Evolutionary conservation across 169 alveolate species (phyloP), one percentile per base, ranked within the genome.

Genomic region (Eimeria falciformis): DNA sequence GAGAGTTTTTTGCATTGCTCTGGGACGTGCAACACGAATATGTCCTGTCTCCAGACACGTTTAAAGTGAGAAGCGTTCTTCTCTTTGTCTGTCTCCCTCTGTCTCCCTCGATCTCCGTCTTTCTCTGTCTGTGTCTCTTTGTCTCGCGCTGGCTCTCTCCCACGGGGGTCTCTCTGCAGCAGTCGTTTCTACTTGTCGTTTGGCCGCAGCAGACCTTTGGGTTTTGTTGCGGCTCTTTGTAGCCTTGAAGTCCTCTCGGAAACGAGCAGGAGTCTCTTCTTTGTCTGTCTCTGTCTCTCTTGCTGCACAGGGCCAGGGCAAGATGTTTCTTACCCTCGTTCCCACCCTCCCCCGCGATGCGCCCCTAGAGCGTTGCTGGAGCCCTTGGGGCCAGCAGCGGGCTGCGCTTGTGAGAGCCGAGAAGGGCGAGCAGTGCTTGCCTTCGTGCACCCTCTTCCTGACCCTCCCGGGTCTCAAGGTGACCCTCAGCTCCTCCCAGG

Each of bases 21-120:
- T 82, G 91, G 91, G 78, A 82, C n/a, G 33, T 82, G 2, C 62
- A 14, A 2, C 91, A 82, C 91, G 91, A 82, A 47, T 82, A 82
- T 43, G 58, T 82, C n/a, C 1, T 82, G n/a, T 43, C 56, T 45
- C 91, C 91, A 18, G 25, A 45, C 90, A 27, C 47, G n/a, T 62
- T 81, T 18, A 23, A 23, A 14, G 90, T 81, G 47, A 6, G 90
- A 3, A 14, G n/a, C n/a, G n/a, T n/a, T n/a, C n/a, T n/a, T n/a
- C n/a, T n/a, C n/a, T n/a, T n/a, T n/a, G n/a, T 17, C n/a, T 53
- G 62, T 53, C 62, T 53, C n/a, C 62, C 17, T 53, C 62, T 53
- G 62, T 53, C 62, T 17, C 62, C 17, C 62, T 17, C 9, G 9
- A 17, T 53, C n/a, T 53, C 62, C 17, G 62, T 53, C 62, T 53